Base-by-base conservation (phyloP, 129 eudicot genomes). In the Kitagawia praeruptora region DNA sequence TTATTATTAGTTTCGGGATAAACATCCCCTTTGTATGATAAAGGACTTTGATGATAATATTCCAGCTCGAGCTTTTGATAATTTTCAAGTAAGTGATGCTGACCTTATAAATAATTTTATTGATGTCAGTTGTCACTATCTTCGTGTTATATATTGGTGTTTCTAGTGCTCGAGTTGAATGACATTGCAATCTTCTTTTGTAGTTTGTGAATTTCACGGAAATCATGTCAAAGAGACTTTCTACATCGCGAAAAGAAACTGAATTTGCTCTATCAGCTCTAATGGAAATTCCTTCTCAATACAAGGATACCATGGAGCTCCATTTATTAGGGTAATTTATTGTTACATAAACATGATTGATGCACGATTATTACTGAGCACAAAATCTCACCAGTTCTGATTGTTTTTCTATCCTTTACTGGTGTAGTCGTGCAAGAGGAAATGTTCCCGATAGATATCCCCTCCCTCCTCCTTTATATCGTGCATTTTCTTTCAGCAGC, bases 171-270 rank as follows among this genome's bases (percentile, higher is more conserved):
- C 28, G 45, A 19, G 42, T 77, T 16, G 48, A 51, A 82, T 64
- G 66, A 18, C 74, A 16, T 48, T 19, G 45, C 54, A 14, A 48
- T 72, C 74, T 27, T 56, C 79, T 40, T 11, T 78, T 31, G 37
- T 40, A 96, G 99, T 96, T 96, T 85, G 99, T 96, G 78, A 96
- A 96, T 81, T 96, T 96, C 80, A 92, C 98, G 13, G 97, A 89
- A 67, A 96, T 96, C 39, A 96, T 96, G 99, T 76, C 86, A 27
- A 96, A 96, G 84, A 89, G 81, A 61, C 84, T 81, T 31, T 87
- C 86, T 8, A 90, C 87, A 74, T 84, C 89, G 41, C 89, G 99
- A 19, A 96, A 92, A 82, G 99, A 96, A 90, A 90, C 99, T 1
- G 98, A 96, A 77, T 96, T 96, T 83, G 99, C 99, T 83, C 95